phyloP scores from a whole-genome alignment of 257 asterid species.

The Capsicum rhomboideum region DNA sequence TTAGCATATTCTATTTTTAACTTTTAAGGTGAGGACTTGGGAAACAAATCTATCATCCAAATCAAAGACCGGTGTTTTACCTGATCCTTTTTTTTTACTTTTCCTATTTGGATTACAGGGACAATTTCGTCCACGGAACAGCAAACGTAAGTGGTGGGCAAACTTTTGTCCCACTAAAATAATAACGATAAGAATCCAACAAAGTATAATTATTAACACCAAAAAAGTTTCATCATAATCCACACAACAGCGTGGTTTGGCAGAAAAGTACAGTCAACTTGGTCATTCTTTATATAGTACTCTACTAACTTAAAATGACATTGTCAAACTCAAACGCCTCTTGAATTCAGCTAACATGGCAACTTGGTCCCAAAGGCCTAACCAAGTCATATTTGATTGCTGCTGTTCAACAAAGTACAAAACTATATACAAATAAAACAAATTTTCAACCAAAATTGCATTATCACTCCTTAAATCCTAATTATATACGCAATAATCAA shows the following conservation, averaged over 20 bases:
- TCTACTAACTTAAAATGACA: neutral
- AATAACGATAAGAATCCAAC: neutral
- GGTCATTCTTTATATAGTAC: neutral
- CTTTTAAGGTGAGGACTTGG: neutral
- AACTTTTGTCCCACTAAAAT: neutral
- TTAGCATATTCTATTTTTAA: neutral
- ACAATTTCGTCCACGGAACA: neutral
- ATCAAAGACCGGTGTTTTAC: neutral
- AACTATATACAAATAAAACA: neutral
- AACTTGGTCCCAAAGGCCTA: neutral
- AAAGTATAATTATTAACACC: neutral
- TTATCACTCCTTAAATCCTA: neutral
- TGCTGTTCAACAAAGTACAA: neutral
- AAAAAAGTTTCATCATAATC: neutral
- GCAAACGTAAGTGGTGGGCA: neutral
- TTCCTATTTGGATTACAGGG: neutral
- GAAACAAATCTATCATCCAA: neutral
- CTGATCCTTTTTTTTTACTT: neutral
- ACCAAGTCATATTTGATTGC: neutral
- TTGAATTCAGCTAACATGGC: neutral
- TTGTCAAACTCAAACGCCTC: neutral
- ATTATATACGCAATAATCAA: neutral
- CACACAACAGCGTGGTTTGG: neutral
- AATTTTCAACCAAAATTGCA: neutral
- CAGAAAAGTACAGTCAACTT: neutral